Evolutionary conservation across 2,329 filamentous ascomycete species (phyloP), one percentile per base, ranked within the genome.

Genomic region (Neonectria punicea): DNA sequence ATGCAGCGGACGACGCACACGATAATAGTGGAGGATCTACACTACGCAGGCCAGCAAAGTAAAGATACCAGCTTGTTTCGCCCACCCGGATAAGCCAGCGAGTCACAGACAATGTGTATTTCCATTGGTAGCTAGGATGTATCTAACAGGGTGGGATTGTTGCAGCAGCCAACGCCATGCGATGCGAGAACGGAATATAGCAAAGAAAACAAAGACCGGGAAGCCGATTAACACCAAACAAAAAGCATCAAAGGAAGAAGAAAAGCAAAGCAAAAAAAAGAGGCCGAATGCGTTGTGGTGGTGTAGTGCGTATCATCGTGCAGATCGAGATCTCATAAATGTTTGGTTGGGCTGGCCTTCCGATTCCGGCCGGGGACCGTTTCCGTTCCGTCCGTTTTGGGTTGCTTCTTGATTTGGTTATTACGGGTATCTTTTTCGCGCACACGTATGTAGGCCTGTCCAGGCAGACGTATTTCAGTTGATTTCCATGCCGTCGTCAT

Each of bases 401-500:
- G n/a, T 41, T n/a, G 16, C 8, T 4, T 41, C n/a, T 4, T 16
- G 34, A 13, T 30, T 49, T n/a, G 46, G 25, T 16, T 9, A 32
- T 54, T 43, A 55, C 56, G 49, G 39, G 54, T 51, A 63, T 58
- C 39, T 49, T n/a, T 46, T 58, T 54, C 49, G 50, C 49, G 18
- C 43, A 30, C 25, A 39, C 28, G 41, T 36, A 46, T 56, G 36
- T 36, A 46, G 51, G 36, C 22, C 22, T 22, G 3, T 53, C 43
- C 18, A 20, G 25, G 34, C n/a, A 18, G 32, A 22, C 18, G 43
- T 46, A 8, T 5, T 46, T 77, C 64, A 84, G 65, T 73, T 80
- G 77, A 89, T 83, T 72, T 90, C 87, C 86, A 89, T 89, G 63
- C 86, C 87, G 55, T 90, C 88, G 53, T 89, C 87, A 18, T 89